Evolutionary conservation across 352 stramenopile genomes (phyloP).

Genomic region (Lagenidium giganteum): DNA sequence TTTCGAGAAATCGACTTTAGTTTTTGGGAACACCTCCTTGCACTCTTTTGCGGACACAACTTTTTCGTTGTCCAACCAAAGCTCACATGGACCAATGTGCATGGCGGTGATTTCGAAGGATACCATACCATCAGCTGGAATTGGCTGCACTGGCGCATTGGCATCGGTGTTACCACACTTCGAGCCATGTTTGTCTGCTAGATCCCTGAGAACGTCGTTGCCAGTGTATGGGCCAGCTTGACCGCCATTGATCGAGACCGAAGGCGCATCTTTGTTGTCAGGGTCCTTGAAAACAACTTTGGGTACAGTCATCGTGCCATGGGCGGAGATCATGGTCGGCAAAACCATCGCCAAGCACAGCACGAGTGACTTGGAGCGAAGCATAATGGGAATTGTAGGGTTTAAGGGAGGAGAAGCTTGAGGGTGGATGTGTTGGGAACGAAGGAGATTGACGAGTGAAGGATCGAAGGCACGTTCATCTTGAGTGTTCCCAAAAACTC

Average conservation of each 20-base stretch:
- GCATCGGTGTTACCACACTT: constrained; percentile 31
- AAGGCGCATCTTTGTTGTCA: constrained; percentile 13
- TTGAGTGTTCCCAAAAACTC: too few relatives aligned
- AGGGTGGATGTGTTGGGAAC: too few relatives aligned
- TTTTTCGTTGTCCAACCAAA: constrained; percentile 33
- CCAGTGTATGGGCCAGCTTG: constrained; percentile 26
- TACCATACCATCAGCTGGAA: constrained; percentile 15
- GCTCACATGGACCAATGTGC: constrained; percentile 37
- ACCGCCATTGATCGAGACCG: constrained; percentile 5
- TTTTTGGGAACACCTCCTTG: constrained; percentile 22
- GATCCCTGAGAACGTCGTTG: constrained; percentile 19
- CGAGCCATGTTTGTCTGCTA: constrained; percentile 23
- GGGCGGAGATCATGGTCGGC: constrained; percentile 2
- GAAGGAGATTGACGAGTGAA: too few relatives aligned
- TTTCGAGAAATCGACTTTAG: constrained; percentile 28
- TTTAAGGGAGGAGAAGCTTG: too few relatives aligned
- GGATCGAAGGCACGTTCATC: too few relatives aligned
- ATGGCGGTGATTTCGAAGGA: constrained; percentile 24
- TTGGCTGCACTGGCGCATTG: constrained; percentile 16
- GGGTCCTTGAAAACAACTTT: constrained; percentile 9
- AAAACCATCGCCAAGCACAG: constrained; percentile 5
- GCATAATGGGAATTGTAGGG: too few relatives aligned
- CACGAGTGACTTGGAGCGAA: too few relatives aligned
- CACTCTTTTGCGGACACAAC: constrained; percentile 27
- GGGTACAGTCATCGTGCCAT: constrained; percentile 8